Conservation (phyloP, 495 filamentous ascomycete genomes). For the Neurospora tetraspora region DNA sequence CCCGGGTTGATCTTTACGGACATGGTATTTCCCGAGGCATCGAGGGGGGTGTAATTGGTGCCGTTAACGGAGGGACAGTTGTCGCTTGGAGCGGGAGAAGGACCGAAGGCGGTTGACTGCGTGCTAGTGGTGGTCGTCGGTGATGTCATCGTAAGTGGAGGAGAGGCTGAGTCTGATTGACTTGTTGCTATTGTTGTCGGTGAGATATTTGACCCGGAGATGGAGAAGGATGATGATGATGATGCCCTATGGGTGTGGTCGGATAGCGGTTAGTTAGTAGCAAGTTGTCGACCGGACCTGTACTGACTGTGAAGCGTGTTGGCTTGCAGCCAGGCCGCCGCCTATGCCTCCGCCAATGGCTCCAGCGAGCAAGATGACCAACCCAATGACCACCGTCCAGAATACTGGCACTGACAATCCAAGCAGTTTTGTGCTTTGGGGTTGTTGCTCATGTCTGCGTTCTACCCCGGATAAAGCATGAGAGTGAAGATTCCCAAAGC, state of each 20-base stretch:
- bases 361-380: slow-evolving; percentile 20
- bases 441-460: background rate
- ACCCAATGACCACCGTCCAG: slow-evolving; percentile 18
- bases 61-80: slow-evolving; percentile 21
- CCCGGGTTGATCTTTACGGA: slow-evolving; percentile 3
- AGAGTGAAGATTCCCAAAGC: no score
- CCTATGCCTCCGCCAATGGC: slow-evolving; percentile 25
- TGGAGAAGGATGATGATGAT: slow-evolving; percentile 4
- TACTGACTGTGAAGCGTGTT: background rate
- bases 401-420: slow-evolving; percentile 24
- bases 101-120: background rate
- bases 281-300: no score
- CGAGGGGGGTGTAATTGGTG: slow-evolving; percentile 17
- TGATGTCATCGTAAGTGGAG: slow-evolving; percentile 8
- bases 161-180: background rate
- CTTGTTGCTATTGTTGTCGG: background rate
- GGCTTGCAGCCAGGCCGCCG: slow-evolving; percentile 11
- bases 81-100: slow-evolving; percentile 11
- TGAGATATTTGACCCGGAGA: slow-evolving; percentile 1
- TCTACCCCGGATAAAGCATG: background rate
- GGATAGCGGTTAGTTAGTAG: no score
- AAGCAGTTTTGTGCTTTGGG: slow-evolving; percentile 7
- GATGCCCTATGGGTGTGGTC: no score
- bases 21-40: slow-evolving; percentile 15
- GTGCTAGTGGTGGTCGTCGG: background rate